Percentiles rank a stretch among this genome's conserved stretches.
phyloP scores from a whole-genome alignment of 2,329 filamentous ascomycete genomes.

The Hypoxylon sp. region DNA sequence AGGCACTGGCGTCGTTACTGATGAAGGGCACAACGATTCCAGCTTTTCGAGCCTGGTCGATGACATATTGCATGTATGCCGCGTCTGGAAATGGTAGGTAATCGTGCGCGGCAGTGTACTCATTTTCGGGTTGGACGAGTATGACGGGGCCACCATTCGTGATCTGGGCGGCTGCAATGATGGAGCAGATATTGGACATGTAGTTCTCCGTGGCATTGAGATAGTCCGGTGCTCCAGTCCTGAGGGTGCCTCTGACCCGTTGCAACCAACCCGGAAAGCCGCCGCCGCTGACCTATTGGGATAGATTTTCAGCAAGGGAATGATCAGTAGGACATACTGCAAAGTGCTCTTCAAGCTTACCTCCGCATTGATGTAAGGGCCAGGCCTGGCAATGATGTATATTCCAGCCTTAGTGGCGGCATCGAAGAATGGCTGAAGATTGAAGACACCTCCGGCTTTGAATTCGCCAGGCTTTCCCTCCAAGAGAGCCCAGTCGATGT shows the following conservation, averaged over 20 bases:
- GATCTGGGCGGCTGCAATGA: constrained; percentile 81
- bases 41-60: constrained; percentile 73
- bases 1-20: constrained; percentile 75
- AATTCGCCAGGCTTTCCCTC: constrained; percentile 80
- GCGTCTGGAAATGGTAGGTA: constrained; percentile 70
- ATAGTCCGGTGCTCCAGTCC: constrained; percentile 72
- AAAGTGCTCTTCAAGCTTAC: constrained; percentile 52
- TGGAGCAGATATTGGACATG: constrained; percentile 68
- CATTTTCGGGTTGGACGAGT: constrained; percentile 83
- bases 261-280: constrained; percentile 86
- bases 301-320: background rate
- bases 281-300: constrained; percentile 65
- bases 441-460: constrained; percentile 77
- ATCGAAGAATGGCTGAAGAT: constrained; percentile 79
- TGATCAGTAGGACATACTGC: background rate
- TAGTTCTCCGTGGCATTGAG: constrained; percentile 73
- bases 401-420: constrained; percentile 79
- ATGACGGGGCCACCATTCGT: constrained; percentile 86
- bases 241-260: constrained; percentile 71
- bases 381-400: constrained; percentile 76
- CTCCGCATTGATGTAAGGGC: constrained; percentile 85
- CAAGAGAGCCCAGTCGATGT: constrained; percentile 80
- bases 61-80: constrained; percentile 76
- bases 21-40: constrained; percentile 81
- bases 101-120: constrained; percentile 69